Conservation (phyloP, 2,329 filamentous ascomycete species). For the Fusarium tjaetaba region DNA sequence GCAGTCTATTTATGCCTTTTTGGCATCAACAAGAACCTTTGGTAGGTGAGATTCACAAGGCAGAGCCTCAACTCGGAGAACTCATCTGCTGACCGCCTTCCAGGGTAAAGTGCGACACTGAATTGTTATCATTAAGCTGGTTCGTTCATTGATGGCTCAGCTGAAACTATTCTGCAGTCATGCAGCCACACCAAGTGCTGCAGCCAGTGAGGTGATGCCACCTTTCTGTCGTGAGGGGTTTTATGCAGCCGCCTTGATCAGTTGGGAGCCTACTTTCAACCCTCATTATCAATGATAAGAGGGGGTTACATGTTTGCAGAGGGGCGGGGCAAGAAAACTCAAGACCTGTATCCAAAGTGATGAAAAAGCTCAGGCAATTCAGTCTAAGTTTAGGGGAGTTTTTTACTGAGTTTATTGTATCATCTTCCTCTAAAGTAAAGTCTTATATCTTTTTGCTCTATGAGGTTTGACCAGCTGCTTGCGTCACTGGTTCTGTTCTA, state of each 20-base stretch:
- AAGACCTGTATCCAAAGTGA: too few relatives aligned
- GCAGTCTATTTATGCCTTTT: not conserved
- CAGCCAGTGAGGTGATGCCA: not conserved
- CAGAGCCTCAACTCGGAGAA: not conserved
- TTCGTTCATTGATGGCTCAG: not conserved
- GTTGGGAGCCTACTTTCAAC: not conserved
- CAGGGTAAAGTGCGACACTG: not conserved
- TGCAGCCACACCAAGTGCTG: not conserved
- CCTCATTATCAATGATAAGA: accelerated
- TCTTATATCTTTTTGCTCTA: too few relatives aligned
- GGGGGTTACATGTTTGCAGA: not conserved
- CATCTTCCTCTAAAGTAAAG: too few relatives aligned
- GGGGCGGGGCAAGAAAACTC: too few relatives aligned
- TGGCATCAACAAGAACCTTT: too few relatives aligned
- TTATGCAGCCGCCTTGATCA: not conserved
- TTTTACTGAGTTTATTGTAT: too few relatives aligned
- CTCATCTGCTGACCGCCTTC: not conserved
- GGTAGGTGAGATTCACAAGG: not conserved
- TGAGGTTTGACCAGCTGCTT: too few relatives aligned
- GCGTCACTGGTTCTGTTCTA: accelerated
- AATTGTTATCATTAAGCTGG: not conserved
- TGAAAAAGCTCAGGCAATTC: too few relatives aligned
- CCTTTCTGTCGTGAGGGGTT: not conserved
- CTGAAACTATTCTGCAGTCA: not conserved
- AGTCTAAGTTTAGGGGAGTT: too few relatives aligned